phyloP scores from a whole-genome alignment of 306 rosid genomes.

The Trifolium dubium region DNA sequence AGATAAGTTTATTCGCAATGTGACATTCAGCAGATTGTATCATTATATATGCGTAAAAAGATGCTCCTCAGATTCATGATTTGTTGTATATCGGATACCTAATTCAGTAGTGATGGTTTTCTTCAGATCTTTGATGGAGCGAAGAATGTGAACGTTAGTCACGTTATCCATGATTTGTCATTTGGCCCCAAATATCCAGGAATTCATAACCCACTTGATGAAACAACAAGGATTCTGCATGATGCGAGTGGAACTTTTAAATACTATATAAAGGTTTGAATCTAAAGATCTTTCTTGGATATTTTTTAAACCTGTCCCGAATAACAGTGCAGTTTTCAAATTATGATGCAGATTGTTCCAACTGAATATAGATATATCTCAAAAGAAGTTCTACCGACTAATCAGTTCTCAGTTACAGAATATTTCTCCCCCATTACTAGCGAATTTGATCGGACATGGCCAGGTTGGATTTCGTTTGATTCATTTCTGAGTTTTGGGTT shows the following conservation, averaged over 20 bases:
- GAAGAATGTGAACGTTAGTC: slow-evolving; percentile 88
- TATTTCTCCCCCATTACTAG: slow-evolving; percentile 79
- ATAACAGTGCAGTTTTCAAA: slow-evolving; percentile 25
- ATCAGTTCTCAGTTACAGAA: slow-evolving; percentile 97
- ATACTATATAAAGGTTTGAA: slow-evolving; percentile 90
- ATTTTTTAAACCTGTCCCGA: slow-evolving; percentile 21
- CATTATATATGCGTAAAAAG: slow-evolving; percentile 15
- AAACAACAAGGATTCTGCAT: slow-evolving; percentile 69
- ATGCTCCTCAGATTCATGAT: slow-evolving; percentile 12
- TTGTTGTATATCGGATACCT: slow-evolving; percentile 31
- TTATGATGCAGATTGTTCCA: slow-evolving; percentile 83
- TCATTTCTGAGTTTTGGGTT: slow-evolving; percentile 30
- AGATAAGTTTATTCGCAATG: slow-evolving; percentile 6
- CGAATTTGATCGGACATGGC: slow-evolving; percentile 83
- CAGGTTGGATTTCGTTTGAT: slow-evolving; percentile 65
- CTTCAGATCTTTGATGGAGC: slow-evolving; percentile 88
- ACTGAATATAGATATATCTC: slow-evolving; percentile 88
- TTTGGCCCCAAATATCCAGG: slow-evolving; percentile 99
- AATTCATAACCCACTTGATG: slow-evolving; percentile 95
- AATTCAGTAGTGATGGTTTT: slow-evolving; percentile 37
- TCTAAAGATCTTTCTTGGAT: slow-evolving; percentile 10
- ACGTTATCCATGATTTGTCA: slow-evolving; percentile 86
- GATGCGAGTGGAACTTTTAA: slow-evolving; percentile 92
- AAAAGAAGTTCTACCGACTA: slow-evolving; percentile 89
- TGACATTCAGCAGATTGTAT: background rate